phyloP scores from a whole-genome alignment of 2,329 filamentous ascomycete species.

The Pezicula carpinea region DNA sequence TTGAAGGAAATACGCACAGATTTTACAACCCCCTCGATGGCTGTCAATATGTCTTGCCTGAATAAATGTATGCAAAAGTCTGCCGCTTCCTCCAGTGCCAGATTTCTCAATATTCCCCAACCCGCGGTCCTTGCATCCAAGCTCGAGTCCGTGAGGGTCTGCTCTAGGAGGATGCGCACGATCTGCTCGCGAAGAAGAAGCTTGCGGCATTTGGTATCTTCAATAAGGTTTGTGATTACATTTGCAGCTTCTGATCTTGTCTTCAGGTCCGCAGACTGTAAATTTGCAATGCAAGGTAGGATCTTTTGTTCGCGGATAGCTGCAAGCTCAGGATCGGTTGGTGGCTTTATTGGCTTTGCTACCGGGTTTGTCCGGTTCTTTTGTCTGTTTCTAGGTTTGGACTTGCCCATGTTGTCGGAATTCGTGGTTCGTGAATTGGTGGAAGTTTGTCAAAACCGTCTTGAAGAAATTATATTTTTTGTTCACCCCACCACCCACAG shows the following conservation, averaged over 20 bases:
- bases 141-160: conserved; percentile 59
- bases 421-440: neutral
- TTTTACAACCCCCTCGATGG: conserved; percentile 51
- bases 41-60: conserved; percentile 55
- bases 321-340: conserved; percentile 58
- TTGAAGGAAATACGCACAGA: conserved; percentile 36
- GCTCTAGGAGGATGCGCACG: conserved; percentile 56
- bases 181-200: conserved; percentile 62
- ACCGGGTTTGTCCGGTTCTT: conserved; percentile 51
- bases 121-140: conserved; percentile 60
- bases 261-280: conserved; percentile 55
- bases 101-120: conserved; percentile 61
- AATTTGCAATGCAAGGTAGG: conserved; percentile 55
- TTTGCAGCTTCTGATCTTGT: conserved; percentile 54
- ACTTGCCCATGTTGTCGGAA: conserved; percentile 51
- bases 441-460: neutral
- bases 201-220: conserved; percentile 58
- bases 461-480: neutral
- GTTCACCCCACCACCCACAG: neutral
- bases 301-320: conserved; percentile 60
- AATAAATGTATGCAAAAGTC: conserved; percentile 65
- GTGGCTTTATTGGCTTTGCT: conserved; percentile 53
- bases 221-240: conserved; percentile 57
- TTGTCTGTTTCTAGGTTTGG: conserved; percentile 45
- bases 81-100: conserved; percentile 58